Evolutionary conservation across 257 asterid species (phyloP), one percentile per base, ranked within the genome.

Genomic region (Coffea eugenioides): DNA sequence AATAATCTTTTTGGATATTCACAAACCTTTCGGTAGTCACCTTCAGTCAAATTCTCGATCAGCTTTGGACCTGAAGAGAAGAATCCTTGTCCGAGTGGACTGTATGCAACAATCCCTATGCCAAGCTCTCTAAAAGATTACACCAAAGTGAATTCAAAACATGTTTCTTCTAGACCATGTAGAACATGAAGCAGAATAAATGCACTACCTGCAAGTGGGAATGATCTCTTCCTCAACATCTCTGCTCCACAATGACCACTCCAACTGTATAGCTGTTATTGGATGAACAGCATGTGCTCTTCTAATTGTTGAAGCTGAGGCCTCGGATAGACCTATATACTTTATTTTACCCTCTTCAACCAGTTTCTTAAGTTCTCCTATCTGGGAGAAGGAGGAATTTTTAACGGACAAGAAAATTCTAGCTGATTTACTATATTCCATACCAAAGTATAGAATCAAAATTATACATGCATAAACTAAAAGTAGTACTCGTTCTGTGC

Each of bases 291-390:
- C 81, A 43, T 85, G 88, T 48, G 88, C 88, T 76, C 86, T 82
- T 80, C 88, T 74, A 6, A 85, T 85, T 8, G 88, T 82, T 8
- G 84, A 80, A 23, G 88, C 82, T 27, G 86, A 82, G 9, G 88
- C 88, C 76, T 82, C 86, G 0, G 84, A 93, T 52, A 93, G 85
- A 59, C 97, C 97, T 73, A 91, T 82, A 56, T 91, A 90, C 84
- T 90, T 93, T 72, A 91, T 82, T 81, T 91, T 93, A 85, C 97
- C 97, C 84, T 93, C 97, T 78, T 90, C 91, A 64, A 90, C 92
- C 20, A 91, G 89, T 83, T 91, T 91, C 87, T 91, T 92, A 25
- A 92, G 87, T 83, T 92, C 97, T 77, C 92, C 92, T 86, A 91
- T 87, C 97, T 92, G 66, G 51, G 67, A 82, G 72, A 74, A 83